A percentile compares a stretch with the other conserved stretches of the same genome.
Conservation (phyloP, 345 rosid genomes). For the rapeseed (Brassica napus) region Da-Ae NC_063440.1:20376001-20376500, state of each 20-base stretch:
- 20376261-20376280: not conserved
- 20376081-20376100: no score
- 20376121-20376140: no score
- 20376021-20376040: constrained; percentile 8
- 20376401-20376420: not conserved
- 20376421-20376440: no score
- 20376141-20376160: no score
- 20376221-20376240: not conserved
- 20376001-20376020: not conserved
- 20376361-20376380: not conserved
- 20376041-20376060: not conserved
- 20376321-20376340: not conserved
- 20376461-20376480: no score
- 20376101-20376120: no score
- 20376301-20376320: not conserved
- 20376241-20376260: not conserved
- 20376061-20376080: no score
- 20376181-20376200: no score
- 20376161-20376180: no score
- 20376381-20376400: not conserved
- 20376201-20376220: not conserved
- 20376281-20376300: not conserved
- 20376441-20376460: no score
- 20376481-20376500: no score
- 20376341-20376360: not conserved